These are phyloP conservation scores for Penicillium chermesinum DNA, from an alignment of 495 filamentous ascomycete genomes.

Conservation along the genomic window DNA sequence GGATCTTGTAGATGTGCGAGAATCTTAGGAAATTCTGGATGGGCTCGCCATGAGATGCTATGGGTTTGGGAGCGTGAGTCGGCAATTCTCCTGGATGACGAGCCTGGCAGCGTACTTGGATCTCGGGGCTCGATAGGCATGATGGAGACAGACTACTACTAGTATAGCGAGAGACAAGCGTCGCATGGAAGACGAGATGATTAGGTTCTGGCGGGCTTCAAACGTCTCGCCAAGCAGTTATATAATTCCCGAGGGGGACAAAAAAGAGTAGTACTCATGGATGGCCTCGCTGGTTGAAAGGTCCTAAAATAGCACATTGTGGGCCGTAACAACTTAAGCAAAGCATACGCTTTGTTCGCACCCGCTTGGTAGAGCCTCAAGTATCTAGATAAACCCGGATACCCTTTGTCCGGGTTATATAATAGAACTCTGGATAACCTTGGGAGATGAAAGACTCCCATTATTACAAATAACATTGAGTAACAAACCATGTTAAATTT, in stretches of 20 bases:
- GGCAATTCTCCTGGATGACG: background rate
- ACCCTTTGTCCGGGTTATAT: conserved; percentile 9
- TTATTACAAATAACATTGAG: too few species aligned
- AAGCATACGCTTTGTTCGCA: conserved; percentile 1
- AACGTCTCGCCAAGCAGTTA: background rate
- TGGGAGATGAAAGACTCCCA: too few species aligned
- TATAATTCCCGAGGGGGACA: background rate
- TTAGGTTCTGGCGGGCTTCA: background rate
- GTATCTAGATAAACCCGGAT: background rate
- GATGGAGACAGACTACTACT: background rate
- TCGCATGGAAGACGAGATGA: background rate
- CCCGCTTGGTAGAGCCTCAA: conserved; percentile 1
- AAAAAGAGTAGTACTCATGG: background rate
- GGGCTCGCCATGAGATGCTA: background rate
- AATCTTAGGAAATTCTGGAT: background rate
- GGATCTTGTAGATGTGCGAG: background rate
- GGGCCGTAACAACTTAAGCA: background rate
- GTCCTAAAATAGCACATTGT: conserved; percentile 9
- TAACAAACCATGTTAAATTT: too few species aligned
- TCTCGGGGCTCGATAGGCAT: background rate
- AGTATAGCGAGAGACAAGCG: background rate
- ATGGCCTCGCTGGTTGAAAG: conserved; percentile 17
- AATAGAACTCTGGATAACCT: conserved; percentile 2
- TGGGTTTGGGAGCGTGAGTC: background rate
- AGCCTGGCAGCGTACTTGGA: background rate